A percentile compares a stretch with the other conserved stretches of the same genome.
Evolutionary conservation across 768 basidiomycete species (phyloP).

Genomic region (Tephrocybe rancida): DNA sequence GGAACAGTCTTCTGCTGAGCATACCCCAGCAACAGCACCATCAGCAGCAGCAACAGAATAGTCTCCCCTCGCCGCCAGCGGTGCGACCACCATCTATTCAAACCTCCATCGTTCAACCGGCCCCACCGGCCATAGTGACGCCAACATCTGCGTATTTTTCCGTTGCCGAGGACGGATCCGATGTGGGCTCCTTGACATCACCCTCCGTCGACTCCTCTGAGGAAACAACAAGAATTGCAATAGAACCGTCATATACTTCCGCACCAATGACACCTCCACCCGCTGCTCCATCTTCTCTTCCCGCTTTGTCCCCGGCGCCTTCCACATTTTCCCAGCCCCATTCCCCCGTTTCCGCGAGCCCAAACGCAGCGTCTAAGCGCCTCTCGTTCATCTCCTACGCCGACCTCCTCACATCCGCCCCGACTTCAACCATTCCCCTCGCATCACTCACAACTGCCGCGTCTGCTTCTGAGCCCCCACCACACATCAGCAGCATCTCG

Average conservation of each 20-base stretch:
- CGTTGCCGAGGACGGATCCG: slow-evolving; percentile 33
- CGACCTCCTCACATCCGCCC: slow-evolving; percentile 80
- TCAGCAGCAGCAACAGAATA: background rate
- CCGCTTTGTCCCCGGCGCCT: slow-evolving; percentile 23
- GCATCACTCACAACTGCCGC: slow-evolving; percentile 71
- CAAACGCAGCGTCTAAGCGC: slow-evolving; percentile 54
- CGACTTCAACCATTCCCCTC: slow-evolving; percentile 70
- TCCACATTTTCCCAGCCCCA: slow-evolving; percentile 20
- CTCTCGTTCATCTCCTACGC: slow-evolving; percentile 90
- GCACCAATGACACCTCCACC: slow-evolving; percentile 19
- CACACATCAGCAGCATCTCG: slow-evolving; percentile 71
- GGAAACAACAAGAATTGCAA: slow-evolving; percentile 5
- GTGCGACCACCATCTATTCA: slow-evolving; percentile 15
- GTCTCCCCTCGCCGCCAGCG: background rate
- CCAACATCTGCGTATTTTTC: slow-evolving; percentile 56
- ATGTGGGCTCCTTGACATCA: slow-evolving; percentile 14
- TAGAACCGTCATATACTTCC: slow-evolving; percentile 13
- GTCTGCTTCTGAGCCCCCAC: slow-evolving; percentile 59
- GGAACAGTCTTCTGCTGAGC: slow-evolving; percentile 50
- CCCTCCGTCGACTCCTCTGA: slow-evolving; percentile 17
- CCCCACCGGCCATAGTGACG: slow-evolving; percentile 37
- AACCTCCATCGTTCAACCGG: background rate
- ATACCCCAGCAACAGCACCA: slow-evolving; percentile 39
- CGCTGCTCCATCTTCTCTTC: slow-evolving; percentile 17
- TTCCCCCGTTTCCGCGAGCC: slow-evolving; percentile 36